Evolutionary conservation across 805 yeast species (phyloP).

Genomic region (Yarrowia alimentaria): DNA sequence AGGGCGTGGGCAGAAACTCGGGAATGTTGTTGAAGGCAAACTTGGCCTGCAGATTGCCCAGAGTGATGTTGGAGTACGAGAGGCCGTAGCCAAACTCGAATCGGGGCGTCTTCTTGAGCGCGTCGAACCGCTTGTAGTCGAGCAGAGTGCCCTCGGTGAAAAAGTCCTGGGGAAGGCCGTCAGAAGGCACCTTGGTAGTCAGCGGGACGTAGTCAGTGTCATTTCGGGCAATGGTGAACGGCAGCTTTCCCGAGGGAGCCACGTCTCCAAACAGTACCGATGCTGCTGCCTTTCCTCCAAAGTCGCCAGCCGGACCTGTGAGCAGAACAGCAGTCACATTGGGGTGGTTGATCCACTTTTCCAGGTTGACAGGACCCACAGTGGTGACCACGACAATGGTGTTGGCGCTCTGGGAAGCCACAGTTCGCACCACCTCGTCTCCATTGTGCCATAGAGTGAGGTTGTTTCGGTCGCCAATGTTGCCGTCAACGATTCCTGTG

Average conservation of each 20-base stretch:
- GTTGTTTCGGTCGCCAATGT: constrained; percentile 58
- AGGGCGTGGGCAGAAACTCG: constrained; percentile 45
- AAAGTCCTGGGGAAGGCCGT: constrained; percentile 42
- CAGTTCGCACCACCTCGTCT: constrained; percentile 50
- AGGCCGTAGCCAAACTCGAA: constrained; percentile 64
- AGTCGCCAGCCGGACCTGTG: constrained; percentile 57
- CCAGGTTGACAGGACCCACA: constrained; percentile 61
- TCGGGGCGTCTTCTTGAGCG: constrained; percentile 54
- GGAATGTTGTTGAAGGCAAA: constrained; percentile 48
- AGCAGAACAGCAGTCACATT: constrained; percentile 58
- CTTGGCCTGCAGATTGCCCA: constrained; percentile 44
- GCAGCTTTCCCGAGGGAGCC: constrained; percentile 63
- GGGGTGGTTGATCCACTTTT: constrained; percentile 53
- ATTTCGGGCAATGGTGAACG: constrained; percentile 61
- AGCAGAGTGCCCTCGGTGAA: constrained; percentile 47
- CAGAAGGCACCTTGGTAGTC: constrained; percentile 41
- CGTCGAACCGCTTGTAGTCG: constrained; percentile 60
- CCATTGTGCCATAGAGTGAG: constrained; percentile 57
- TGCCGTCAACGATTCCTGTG: constrained; percentile 54
- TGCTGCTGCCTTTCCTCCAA: constrained; percentile 56
- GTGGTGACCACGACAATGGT: constrained; percentile 60
- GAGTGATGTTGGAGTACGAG: constrained; percentile 49
- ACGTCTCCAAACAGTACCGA: constrained; percentile 59
- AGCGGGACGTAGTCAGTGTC: constrained; percentile 49
- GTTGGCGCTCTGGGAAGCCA: constrained; percentile 52